Base-by-base conservation (phyloP, 163 green algal genomes). In the Picocystis sp. region DNA sequence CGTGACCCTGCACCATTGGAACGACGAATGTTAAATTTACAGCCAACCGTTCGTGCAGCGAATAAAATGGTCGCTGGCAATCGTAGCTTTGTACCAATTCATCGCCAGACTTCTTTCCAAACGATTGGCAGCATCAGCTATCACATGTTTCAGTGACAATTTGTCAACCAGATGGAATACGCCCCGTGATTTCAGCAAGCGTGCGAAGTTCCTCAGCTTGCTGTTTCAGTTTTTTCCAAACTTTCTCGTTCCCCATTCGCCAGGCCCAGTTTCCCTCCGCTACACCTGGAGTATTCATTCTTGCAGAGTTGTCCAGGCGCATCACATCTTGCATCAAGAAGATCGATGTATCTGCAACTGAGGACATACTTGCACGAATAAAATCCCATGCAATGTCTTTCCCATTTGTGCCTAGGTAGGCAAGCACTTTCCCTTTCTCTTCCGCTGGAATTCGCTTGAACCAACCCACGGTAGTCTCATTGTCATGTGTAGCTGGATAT, bases 401-500 rank as follows among this genome's bases (percentile, higher is more conserved):
- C 17, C 75, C 81, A 34, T 75, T 59, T 6, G 50, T 65, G 10
- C 61, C 47, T 22, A 87, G 55, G 70, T 91, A 92, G 23, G 55
- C 43, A 19, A 64, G 47, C n/a, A 61, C 34, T 9, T 56, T 55
- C 60, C 82, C 78, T 56, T 81, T 77, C 2, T 64, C 50, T n/a
- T 68, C 52, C 21, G 62, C 66, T 12, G 73, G 72, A 14, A 70
- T 78, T 29, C 66, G 66, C 51, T 75, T 61, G 17, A 52, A 70
- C 62, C 62, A 65, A 9, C 56, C 50, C 17, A 57, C 17, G 12
- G 63, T 54, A 2, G 64, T 75, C 45, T 77, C 61, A 65, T 98
- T 98, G 79, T 98, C 90, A 65, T 98, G 90, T 1, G 90, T 98
- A 42, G 89, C 89, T 42, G 83, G 74, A 65, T 94, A 96, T 25